These are phyloP conservation scores for Avicennia marina DNA, from an alignment of 257 asterid genomes.

Conservation along the genomic window DNA sequence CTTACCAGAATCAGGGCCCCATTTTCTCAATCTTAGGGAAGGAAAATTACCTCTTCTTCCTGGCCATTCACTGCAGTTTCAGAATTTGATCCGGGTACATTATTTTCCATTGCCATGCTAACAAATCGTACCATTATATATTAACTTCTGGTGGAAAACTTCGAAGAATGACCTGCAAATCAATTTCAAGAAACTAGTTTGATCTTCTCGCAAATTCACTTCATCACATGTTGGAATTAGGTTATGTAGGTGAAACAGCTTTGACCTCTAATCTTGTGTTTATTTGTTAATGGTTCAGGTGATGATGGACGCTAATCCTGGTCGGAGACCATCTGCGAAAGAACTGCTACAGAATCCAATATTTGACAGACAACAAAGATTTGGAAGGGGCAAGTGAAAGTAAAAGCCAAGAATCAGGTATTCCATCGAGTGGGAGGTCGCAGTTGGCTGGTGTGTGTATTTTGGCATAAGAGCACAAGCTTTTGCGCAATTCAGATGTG, in stretches of 20 bases:
- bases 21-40: constrained; percentile 65
- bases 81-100: constrained; percentile 79
- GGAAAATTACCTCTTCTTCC: constrained; percentile 96
- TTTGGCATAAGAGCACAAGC: constrained; percentile 1
- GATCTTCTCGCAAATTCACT: not conserved
- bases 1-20: constrained; percentile 70
- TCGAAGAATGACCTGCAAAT: too few relatives aligned
- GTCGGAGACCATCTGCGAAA: constrained; percentile 70
- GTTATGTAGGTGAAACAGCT: not conserved
- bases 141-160: too few relatives aligned
- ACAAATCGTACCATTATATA: too few relatives aligned
- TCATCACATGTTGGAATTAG: not conserved
- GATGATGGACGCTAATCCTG: constrained; percentile 89
- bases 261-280: not conserved
- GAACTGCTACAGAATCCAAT: constrained; percentile 58
- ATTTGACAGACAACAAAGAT: constrained; percentile 38
- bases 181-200: too few relatives aligned
- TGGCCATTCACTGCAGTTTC: constrained; percentile 83
- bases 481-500: not conserved
- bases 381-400: constrained; percentile 23
- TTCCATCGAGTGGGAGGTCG: constrained; percentile 10
- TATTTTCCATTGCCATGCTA: constrained; percentile 1
- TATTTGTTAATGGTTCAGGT: constrained; percentile 34
- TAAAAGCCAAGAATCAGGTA: too few relatives aligned
- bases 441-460: not conserved